Percentiles rank a stretch among this genome's conserved stretches.
Conservation (phyloP, 2,329 filamentous ascomycete genomes). For the Alternaria gaisen region DNA sequence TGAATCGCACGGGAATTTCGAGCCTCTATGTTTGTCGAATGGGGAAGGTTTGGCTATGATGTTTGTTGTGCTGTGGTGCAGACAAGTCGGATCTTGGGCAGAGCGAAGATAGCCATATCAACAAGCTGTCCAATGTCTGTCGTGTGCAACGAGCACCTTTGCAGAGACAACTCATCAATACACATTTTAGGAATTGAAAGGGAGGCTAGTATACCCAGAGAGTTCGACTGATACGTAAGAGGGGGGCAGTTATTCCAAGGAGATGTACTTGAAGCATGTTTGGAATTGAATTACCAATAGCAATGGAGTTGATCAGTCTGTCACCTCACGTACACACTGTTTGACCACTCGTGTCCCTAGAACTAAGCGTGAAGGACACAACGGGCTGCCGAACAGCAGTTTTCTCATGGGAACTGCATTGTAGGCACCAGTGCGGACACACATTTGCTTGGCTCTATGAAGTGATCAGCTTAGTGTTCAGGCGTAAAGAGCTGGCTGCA, state of each 20-base stretch:
- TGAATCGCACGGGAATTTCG: neutral
- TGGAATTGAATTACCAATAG: neutral
- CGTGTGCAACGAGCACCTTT: too few relatives aligned
- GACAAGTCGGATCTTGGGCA: neutral
- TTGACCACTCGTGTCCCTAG: neutral
- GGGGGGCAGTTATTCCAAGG: neutral
- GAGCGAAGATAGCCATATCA: neutral
- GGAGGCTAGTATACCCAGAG: neutral
- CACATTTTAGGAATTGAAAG: neutral
- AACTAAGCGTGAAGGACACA: too few relatives aligned
- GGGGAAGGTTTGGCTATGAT: neutral
- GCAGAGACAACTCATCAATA: neutral
- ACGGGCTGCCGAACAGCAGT: too few relatives aligned
- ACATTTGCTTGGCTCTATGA: neutral
- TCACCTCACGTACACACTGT: neutral
- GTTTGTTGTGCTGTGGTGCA: neutral
- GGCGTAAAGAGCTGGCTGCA: neutral
- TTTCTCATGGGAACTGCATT: too few relatives aligned
- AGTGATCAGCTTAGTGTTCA: neutral
- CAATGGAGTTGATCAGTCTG: neutral
- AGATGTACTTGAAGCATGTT: neutral
- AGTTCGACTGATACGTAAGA: neutral
- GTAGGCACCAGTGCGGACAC: too few relatives aligned
- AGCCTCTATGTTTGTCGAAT: neutral
- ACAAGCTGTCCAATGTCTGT: neutral